phyloP scores from a whole-genome alignment of 768 basidiomycete species.

The Crepidotus variabilis region DNA sequence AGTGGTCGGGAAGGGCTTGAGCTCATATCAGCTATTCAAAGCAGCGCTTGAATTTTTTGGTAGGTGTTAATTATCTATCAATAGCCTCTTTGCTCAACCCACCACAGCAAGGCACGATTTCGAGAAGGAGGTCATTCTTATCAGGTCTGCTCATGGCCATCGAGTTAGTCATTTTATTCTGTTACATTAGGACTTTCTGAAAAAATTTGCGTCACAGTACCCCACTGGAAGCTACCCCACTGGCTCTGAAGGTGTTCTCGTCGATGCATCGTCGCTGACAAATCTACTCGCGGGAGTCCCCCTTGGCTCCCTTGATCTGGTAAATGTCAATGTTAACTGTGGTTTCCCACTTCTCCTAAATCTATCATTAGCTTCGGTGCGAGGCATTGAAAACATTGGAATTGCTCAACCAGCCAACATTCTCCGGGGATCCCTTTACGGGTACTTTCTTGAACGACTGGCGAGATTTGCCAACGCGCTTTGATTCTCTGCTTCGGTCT shows the following conservation, averaged over 20 bases:
- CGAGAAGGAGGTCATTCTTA: constrained; percentile 48
- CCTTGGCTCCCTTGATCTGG: constrained; percentile 72
- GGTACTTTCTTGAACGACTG: constrained; percentile 72
- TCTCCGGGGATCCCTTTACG: constrained; percentile 59
- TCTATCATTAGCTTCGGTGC: constrained; percentile 52
- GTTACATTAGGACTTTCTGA: neutral
- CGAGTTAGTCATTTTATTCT: constrained; percentile 34
- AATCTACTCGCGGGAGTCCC: constrained; percentile 81
- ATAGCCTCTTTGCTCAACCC: neutral
- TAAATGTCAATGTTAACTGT: constrained; percentile 27
- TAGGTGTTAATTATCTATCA: constrained; percentile 30
- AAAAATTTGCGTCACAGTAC: constrained; percentile 36
- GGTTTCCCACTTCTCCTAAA: neutral
- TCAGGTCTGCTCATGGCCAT: constrained; percentile 53
- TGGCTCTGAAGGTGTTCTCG: constrained; percentile 56
- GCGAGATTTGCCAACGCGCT: constrained; percentile 59
- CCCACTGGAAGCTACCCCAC: constrained; percentile 51
- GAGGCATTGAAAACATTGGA: constrained; percentile 78
- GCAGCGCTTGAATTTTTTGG: constrained; percentile 83
- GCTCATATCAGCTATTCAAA: constrained; percentile 87
- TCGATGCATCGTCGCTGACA: constrained; percentile 72
- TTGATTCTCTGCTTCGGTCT: constrained; percentile 70
- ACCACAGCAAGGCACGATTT: constrained; percentile 70
- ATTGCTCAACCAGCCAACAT: constrained; percentile 43
- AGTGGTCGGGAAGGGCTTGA: constrained; percentile 75